These are phyloP conservation scores for Diplogelasinospora grovesii DNA, from an alignment of 495 filamentous ascomycete species.

Conservation along the genomic window DNA sequence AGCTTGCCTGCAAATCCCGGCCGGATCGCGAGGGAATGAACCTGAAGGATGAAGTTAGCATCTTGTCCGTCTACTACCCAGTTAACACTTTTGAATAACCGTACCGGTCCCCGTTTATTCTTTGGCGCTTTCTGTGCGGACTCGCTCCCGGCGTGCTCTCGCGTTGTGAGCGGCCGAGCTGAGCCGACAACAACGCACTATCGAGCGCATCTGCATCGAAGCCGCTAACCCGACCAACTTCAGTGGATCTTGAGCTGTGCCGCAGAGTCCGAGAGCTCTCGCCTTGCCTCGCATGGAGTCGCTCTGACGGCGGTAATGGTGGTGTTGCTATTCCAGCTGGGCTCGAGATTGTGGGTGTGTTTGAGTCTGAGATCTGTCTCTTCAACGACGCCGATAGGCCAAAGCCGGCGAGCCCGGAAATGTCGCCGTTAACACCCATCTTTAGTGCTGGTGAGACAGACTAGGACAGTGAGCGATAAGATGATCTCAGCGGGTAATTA, in stretches of 20 bases:
- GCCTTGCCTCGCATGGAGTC: conserved; percentile 27
- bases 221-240: conserved; percentile 16
- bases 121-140: conserved; percentile 79
- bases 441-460: no score
- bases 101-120: conserved; percentile 77
- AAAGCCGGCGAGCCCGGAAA: conserved; percentile 15
- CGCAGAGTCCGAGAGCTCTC: conserved; percentile 22
- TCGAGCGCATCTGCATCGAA: conserved; percentile 33
- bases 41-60: conserved; percentile 41
- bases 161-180: conserved; percentile 36
- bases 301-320: conserved; percentile 31
- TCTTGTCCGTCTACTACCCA: background rate
- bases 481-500: no score
- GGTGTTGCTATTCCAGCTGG: conserved; percentile 33
- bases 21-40: conserved; percentile 95
- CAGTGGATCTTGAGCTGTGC: conserved; percentile 21
- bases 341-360: conserved; percentile 23
- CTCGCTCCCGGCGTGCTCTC: conserved; percentile 69
- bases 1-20: conserved; percentile 87
- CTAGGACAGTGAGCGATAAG: no score
- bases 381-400: conserved; percentile 27
- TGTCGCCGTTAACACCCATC: conserved; percentile 34
- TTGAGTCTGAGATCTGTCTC: conserved; percentile 27
- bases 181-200: conserved; percentile 26
- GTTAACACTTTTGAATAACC: conserved; percentile 5